phyloP scores from a whole-genome alignment of 2,329 filamentous ascomycete genomes.

The Exophiala sp. region DNA sequence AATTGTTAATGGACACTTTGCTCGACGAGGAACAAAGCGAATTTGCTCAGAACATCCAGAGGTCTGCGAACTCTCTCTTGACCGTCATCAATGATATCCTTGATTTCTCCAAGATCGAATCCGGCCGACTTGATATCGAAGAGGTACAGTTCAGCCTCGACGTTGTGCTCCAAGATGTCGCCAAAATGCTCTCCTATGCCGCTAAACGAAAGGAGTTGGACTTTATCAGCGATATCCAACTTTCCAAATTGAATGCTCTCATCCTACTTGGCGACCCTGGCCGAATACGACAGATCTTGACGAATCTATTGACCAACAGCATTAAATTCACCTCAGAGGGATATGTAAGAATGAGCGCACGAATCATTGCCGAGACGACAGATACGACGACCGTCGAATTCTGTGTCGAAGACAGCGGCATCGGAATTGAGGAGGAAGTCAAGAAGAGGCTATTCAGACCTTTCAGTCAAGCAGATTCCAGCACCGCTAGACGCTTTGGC shows the following conservation, averaged over 20 bases:
- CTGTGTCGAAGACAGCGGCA: slow-evolving; percentile 71
- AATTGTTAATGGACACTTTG: slow-evolving; percentile 66
- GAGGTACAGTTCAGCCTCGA: slow-evolving; percentile 76
- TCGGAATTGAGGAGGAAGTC: slow-evolving; percentile 76
- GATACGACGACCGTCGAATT: slow-evolving; percentile 68
- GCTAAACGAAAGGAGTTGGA: slow-evolving; percentile 69
- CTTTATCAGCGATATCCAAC: slow-evolving; percentile 63
- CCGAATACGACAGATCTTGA: slow-evolving; percentile 71
- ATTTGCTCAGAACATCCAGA: slow-evolving; percentile 72
- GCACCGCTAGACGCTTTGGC: slow-evolving; percentile 73
- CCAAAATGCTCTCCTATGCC: slow-evolving; percentile 74
- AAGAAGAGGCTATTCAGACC: slow-evolving; percentile 71
- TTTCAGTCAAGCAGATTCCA: slow-evolving; percentile 78
- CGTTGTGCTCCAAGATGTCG: slow-evolving; percentile 69
- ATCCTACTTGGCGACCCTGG: slow-evolving; percentile 76
- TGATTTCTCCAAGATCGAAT: slow-evolving; percentile 79
- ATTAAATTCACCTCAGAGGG: slow-evolving; percentile 72
- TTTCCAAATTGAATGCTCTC: slow-evolving; percentile 60
- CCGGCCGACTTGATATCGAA: slow-evolving; percentile 71
- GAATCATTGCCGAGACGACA: slow-evolving; percentile 60
- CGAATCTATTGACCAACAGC: slow-evolving; percentile 72
- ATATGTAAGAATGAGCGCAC: slow-evolving; percentile 63
- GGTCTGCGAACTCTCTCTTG: slow-evolving; percentile 71
- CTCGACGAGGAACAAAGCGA: slow-evolving; percentile 69
- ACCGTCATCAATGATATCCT: slow-evolving; percentile 82